phyloP scores from a whole-genome alignment of 2,329 filamentous ascomycete genomes.

The Domatiomyces globalis region DNA sequence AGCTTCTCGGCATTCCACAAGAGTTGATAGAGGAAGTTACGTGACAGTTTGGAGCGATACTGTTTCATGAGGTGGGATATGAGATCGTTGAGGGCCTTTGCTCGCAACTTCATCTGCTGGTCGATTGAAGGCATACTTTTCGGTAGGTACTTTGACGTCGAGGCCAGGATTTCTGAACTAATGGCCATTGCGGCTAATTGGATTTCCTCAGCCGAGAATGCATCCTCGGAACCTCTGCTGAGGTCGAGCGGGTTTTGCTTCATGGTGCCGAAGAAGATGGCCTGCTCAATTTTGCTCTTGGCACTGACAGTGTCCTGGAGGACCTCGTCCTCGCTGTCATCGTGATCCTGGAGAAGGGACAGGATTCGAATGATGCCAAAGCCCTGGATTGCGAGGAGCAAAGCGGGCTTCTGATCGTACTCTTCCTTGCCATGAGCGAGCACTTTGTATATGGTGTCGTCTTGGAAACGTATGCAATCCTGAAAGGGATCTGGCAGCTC shows the following conservation, averaged over 20 bases:
- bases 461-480: slow-evolving; percentile 68
- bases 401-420: slow-evolving; percentile 27
- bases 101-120: slow-evolving; percentile 60
- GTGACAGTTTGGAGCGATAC: slow-evolving; percentile 49
- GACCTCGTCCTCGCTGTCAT: slow-evolving; percentile 35
- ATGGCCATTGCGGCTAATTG: slow-evolving; percentile 62
- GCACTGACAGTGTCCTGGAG: slow-evolving; percentile 51
- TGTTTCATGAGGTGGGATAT: slow-evolving; percentile 56
- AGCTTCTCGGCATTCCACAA: slow-evolving; percentile 87
- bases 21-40: slow-evolving; percentile 59
- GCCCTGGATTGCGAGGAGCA: slow-evolving; percentile 42
- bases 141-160: slow-evolving; percentile 59
- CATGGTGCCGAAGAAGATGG: slow-evolving; percentile 77
- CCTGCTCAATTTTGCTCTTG: slow-evolving; percentile 83
- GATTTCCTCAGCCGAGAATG: slow-evolving; percentile 56
- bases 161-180: slow-evolving; percentile 68
- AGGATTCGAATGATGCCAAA: slow-evolving; percentile 41
- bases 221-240: slow-evolving; percentile 49
- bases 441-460: slow-evolving; percentile 35
- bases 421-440: slow-evolving; percentile 38
- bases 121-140: slow-evolving; percentile 62
- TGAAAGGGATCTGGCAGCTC: slow-evolving; percentile 57
- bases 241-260: slow-evolving; percentile 82
- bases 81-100: slow-evolving; percentile 59
- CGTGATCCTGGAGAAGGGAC: slow-evolving; percentile 25